These are phyloP conservation scores for Triticum dicoccoides DNA, from an alignment of 176 grass and related monocot genomes.

Conservation along the genomic window DNA sequence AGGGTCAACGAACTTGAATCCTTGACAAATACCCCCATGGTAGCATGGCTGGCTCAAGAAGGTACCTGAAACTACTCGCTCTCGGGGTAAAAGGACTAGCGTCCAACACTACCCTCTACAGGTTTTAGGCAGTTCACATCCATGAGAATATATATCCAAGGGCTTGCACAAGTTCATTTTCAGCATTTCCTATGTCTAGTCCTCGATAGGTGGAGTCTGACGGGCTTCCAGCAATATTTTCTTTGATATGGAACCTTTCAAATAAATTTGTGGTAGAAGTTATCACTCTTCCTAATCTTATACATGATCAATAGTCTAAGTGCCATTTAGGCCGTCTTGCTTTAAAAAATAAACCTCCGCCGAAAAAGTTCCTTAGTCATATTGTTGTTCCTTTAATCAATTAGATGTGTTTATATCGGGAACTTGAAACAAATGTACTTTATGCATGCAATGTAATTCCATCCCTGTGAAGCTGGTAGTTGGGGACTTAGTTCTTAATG, in stretches of 20 bases:
- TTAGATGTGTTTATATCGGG: background rate
- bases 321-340: background rate
- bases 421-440: slow-evolving; percentile 5
- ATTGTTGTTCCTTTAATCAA: background rate
- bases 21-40: background rate
- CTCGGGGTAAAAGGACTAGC: background rate
- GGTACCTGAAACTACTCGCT: background rate
- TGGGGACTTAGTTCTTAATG: background rate
- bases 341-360: background rate
- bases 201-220: too few species aligned
- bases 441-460: slow-evolving; percentile 10
- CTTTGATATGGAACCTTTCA: background rate
- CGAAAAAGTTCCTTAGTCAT: background rate
- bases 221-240: background rate
- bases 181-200: background rate
- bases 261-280: background rate
- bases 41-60: background rate
- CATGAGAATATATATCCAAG: background rate
- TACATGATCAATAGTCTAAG: background rate
- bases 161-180: background rate
- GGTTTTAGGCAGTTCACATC: background rate
- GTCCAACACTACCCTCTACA: too few species aligned
- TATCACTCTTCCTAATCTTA: background rate
- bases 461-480: background rate
- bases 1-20: background rate